Conservation (phyloP, 1,284 basidiomycete genomes). For the Coniferiporia weirii region DNA sequence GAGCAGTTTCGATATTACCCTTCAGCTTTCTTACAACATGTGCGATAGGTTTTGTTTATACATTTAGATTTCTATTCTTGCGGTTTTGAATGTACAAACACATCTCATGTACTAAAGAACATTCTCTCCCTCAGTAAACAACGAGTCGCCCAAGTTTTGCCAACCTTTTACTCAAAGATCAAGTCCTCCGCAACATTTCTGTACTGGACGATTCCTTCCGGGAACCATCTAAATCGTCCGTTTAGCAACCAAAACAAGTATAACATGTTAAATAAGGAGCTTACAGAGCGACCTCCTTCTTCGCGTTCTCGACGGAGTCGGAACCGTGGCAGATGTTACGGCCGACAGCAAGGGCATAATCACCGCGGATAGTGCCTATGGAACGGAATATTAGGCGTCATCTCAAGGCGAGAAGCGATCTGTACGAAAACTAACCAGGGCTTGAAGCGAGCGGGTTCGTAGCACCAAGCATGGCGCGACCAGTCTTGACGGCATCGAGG, state of each 20-base stretch:
- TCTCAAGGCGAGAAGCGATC: constrained; percentile 13
- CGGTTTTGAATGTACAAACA: constrained; percentile 4
- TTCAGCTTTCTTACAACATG: too few relatives aligned
- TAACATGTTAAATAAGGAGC: constrained; percentile 26
- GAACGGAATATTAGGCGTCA: constrained; percentile 8
- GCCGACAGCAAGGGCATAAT: constrained; percentile 89
- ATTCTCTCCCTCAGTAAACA: constrained; percentile 10
- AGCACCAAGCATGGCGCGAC: constrained; percentile 91
- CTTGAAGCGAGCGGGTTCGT: constrained; percentile 94
- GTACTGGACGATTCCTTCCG: constrained; percentile 79
- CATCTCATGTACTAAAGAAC: not conserved
- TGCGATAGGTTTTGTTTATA: not conserved
- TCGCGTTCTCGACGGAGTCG: constrained; percentile 85
- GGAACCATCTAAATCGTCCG: constrained; percentile 63
- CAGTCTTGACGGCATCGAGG: constrained; percentile 94
- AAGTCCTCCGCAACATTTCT: constrained; percentile 60
- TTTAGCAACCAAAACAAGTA: not conserved
- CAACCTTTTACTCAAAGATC: constrained; percentile 73
- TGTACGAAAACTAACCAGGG: constrained; percentile 52
- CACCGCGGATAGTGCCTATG: constrained; percentile 84
- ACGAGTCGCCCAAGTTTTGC: constrained; percentile 16
- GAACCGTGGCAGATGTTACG: constrained; percentile 95
- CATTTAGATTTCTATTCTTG: constrained; percentile 1
- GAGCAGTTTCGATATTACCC: too few relatives aligned
- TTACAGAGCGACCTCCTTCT: constrained; percentile 89